Percentiles rank a stretch among this genome's conserved stretches.
These are phyloP conservation scores for Domatiomyces globalis DNA, from an alignment of 2,329 filamentous ascomycete genomes.

Conservation along the genomic window DNA sequence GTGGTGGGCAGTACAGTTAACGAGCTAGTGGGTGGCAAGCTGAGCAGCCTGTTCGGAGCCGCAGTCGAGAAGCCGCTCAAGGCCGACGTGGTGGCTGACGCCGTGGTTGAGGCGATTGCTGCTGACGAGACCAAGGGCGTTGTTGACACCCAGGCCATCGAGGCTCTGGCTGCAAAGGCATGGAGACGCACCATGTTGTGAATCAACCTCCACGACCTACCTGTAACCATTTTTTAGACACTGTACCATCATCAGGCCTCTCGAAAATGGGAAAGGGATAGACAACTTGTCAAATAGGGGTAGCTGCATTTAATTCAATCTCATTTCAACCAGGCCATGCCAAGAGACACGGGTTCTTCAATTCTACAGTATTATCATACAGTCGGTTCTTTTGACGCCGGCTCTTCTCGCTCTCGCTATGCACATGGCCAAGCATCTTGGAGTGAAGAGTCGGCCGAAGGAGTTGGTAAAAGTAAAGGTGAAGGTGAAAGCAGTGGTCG, in stretches of 20 bases:
- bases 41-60: conserved; percentile 65
- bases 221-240: background rate
- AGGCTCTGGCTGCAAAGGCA: conserved; percentile 61
- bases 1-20: conserved; percentile 66
- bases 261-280: background rate
- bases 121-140: conserved; percentile 60
- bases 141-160: conserved; percentile 66
- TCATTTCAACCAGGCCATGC: background rate
- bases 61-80: conserved; percentile 76
- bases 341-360: background rate
- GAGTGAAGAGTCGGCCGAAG: background rate
- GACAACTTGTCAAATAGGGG: background rate
- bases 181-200: conserved; percentile 88
- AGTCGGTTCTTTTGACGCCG: background rate
- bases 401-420: background rate
- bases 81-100: conserved; percentile 75
- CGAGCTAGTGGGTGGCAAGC: conserved; percentile 56
- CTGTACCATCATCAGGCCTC: background rate
- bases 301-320: background rate
- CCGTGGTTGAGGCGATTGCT: conserved; percentile 71
- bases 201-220: background rate
- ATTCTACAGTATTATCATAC: background rate
- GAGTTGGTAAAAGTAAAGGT: background rate
- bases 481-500: background rate
- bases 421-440: background rate